Conservation (phyloP, 2,329 filamentous ascomycete genomes). For the Colletotrichum siamense region DNA sequence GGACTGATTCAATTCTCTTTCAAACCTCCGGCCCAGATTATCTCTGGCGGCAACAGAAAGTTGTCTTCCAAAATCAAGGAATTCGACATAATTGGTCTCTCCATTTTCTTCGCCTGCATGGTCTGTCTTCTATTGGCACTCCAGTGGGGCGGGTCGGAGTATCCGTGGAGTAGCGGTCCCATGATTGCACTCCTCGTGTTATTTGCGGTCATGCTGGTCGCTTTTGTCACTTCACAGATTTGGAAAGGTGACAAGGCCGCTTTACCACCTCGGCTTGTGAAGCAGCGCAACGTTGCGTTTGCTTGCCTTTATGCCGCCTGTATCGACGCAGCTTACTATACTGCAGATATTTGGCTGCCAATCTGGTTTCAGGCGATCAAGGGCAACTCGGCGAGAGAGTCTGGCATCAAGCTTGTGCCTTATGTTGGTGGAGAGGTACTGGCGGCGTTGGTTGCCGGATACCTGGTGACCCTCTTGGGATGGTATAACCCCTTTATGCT, state of each 20-base stretch:
- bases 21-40: neutral
- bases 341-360: conserved; percentile 36
- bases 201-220: conserved; percentile 31
- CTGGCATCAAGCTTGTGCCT: conserved; percentile 36
- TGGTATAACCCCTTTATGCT: conserved; percentile 42
- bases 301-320: conserved; percentile 26
- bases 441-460: conserved; percentile 29
- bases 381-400: conserved; percentile 32
- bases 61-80: conserved; percentile 22
- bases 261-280: conserved; percentile 37
- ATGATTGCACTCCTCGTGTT: conserved; percentile 39
- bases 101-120: conserved; percentile 24
- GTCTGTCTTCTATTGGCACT: conserved; percentile 50
- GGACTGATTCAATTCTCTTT: conserved; percentile 32
- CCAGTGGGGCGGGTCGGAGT: conserved; percentile 45
- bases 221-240: conserved; percentile 37
- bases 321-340: conserved; percentile 30
- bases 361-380: conserved; percentile 41
- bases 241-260: conserved; percentile 39
- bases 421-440: conserved; percentile 32
- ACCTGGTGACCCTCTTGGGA: conserved; percentile 32
- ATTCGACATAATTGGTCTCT: conserved; percentile 27
- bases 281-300: conserved; percentile 30
- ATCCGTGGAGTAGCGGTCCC: conserved; percentile 35
- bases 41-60: conserved; percentile 13